Evolutionary conservation across 257 asterid species (phyloP).

Genomic region (Jacaranda copaia): DNA sequence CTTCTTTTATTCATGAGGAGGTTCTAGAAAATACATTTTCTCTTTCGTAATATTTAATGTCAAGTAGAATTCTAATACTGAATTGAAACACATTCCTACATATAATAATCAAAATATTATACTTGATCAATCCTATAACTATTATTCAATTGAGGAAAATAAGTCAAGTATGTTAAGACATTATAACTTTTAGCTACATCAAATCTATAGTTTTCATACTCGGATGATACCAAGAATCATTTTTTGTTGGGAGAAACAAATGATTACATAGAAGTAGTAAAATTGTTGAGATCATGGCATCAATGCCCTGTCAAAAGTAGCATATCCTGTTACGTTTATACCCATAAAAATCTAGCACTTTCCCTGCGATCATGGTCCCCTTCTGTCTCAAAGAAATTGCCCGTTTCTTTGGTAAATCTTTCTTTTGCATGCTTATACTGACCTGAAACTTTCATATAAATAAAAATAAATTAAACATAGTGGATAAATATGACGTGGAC

Average conservation of each 20-base stretch:
- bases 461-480: background rate
- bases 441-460: background rate
- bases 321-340: slow-evolving; percentile 12
- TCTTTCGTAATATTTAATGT: no score
- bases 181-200: no score
- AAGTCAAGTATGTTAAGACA: no score
- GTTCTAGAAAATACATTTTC: no score
- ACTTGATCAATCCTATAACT: no score
- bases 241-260: no score
- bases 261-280: background rate
- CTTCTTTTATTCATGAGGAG: no score
- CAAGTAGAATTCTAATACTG: no score
- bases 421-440: background rate
- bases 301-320: background rate
- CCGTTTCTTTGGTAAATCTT: background rate
- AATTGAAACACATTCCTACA: no score
- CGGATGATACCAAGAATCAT: background rate
- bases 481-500: slow-evolving; percentile 59
- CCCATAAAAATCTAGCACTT: slow-evolving; percentile 28
- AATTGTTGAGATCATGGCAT: background rate
- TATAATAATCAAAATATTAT: no score
- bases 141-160: no score
- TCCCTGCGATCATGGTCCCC: slow-evolving; percentile 31
- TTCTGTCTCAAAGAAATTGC: slow-evolving; percentile 17
- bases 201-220: background rate